A percentile compares a stretch with the other conserved stretches of the same genome.
Evolutionary conservation across 2,329 filamentous ascomycete species (phyloP).

Genomic region (Helminthosporium solani): DNA sequence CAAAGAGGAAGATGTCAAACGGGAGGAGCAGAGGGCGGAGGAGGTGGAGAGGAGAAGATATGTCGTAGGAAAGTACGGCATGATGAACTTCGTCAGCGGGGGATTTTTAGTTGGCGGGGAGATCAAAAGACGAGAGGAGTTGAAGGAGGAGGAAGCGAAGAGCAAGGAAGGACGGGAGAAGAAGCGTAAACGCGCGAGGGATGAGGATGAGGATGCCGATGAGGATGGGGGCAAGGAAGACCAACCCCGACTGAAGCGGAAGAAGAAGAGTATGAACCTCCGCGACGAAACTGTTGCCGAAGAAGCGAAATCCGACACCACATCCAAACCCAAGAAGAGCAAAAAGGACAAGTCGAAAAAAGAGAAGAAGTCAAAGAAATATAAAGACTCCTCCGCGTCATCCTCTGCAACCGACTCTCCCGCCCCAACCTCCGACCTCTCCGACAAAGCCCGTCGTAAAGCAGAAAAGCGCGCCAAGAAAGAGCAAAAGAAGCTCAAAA

Average conservation of each 20-base stretch:
- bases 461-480: constrained; percentile 49
- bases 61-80: constrained; percentile 72
- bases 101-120: constrained; percentile 67
- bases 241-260: constrained; percentile 37
- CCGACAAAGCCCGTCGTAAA: constrained; percentile 44
- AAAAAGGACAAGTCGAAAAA: constrained; percentile 39
- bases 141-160: constrained; percentile 49
- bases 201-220: constrained; percentile 27
- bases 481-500: constrained; percentile 49
- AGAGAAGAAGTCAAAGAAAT: constrained; percentile 29
- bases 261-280: constrained; percentile 40
- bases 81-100: constrained; percentile 84
- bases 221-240: constrained; percentile 30
- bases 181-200: constrained; percentile 36
- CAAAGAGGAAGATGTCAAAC: constrained; percentile 71
- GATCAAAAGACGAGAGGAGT: constrained; percentile 51
- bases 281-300: constrained; percentile 30
- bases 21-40: constrained; percentile 67
- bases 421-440: constrained; percentile 31
- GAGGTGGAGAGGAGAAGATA: constrained; percentile 73
- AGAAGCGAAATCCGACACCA: constrained; percentile 10
- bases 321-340: constrained; percentile 30
- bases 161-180: constrained; percentile 32
- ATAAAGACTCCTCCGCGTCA: constrained; percentile 14
- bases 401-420: constrained; percentile 20